Conservation (phyloP, 306 rosid genomes). For the Arachis hypogaea region DNA sequence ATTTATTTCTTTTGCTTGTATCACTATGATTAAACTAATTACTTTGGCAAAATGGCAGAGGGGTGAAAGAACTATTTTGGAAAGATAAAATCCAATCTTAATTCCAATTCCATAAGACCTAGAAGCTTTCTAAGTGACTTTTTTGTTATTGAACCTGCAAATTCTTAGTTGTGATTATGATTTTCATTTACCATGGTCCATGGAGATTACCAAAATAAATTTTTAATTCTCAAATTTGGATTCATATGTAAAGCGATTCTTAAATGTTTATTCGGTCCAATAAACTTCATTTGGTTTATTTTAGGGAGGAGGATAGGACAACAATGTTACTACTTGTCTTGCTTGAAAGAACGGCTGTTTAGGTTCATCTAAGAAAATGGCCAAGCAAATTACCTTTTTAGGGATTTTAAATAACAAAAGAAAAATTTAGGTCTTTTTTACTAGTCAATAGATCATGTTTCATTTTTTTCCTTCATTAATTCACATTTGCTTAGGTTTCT, state of each 20-base stretch:
- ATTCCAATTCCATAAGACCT: too few species aligned
- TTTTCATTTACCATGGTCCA: not conserved
- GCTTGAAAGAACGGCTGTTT: constrained; percentile 70
- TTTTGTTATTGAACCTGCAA: too few species aligned
- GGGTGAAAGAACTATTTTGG: too few species aligned
- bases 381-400: too few species aligned
- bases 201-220: not conserved
- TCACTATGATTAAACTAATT: too few species aligned
- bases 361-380: constrained; percentile 17
- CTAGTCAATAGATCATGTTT: too few species aligned
- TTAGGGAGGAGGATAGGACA: constrained; percentile 99
- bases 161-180: too few species aligned
- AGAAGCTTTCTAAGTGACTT: too few species aligned
- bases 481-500: not conserved
- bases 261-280: constrained; percentile 2
- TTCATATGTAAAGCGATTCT: constrained; percentile 5
- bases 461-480: not conserved
- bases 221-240: not conserved
- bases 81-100: too few species aligned
- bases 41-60: too few species aligned
- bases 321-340: constrained; percentile 83
- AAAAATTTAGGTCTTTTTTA: too few species aligned
- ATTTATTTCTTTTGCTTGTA: not conserved
- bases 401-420: too few species aligned
- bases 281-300: constrained; percentile 28